Evolutionary conservation across 2,329 filamentous ascomycete genomes (phyloP).

Genomic region (Lachnellula suecica): DNA sequence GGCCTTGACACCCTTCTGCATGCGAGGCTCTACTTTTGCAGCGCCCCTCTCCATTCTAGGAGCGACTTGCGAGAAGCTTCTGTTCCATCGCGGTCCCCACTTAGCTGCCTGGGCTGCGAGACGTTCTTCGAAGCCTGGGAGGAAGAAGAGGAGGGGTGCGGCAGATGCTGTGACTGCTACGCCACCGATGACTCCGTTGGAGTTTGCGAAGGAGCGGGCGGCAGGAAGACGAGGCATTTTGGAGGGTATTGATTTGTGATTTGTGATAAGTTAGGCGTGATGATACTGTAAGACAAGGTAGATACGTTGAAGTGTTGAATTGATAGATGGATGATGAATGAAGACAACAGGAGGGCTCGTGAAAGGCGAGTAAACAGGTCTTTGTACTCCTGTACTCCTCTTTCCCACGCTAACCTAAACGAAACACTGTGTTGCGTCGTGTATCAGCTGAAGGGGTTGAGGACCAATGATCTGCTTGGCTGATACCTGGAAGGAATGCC

Average conservation of each 20-base stretch:
- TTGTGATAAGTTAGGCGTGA: neutral
- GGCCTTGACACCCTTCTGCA: conserved; percentile 15
- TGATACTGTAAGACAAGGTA: no score
- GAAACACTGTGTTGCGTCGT: no score
- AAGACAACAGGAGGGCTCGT: no score
- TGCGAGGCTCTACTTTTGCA: conserved; percentile 15
- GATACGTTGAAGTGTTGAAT: no score
- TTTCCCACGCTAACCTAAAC: no score
- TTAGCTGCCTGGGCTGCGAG: conserved; percentile 22
- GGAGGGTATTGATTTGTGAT: neutral
- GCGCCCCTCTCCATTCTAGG: conserved; percentile 10
- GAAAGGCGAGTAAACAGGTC: no score
- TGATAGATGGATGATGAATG: no score
- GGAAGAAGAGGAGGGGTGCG: conserved; percentile 23
- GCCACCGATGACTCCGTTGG: conserved; percentile 16
- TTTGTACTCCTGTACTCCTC: no score
- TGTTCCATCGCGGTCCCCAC: conserved; percentile 25
- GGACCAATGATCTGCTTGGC: no score
- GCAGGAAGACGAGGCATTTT: conserved; percentile 8
- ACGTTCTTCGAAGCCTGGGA: conserved; percentile 22
- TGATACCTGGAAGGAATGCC: no score
- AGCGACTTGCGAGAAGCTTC: conserved; percentile 14
- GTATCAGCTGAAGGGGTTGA: no score
- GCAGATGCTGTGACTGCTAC: conserved; percentile 15
- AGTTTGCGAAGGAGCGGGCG: conserved; percentile 7